These are phyloP conservation scores for Olyra latifolia DNA, from an alignment of 176 grass and related monocot species.

Conservation along the genomic window DNA sequence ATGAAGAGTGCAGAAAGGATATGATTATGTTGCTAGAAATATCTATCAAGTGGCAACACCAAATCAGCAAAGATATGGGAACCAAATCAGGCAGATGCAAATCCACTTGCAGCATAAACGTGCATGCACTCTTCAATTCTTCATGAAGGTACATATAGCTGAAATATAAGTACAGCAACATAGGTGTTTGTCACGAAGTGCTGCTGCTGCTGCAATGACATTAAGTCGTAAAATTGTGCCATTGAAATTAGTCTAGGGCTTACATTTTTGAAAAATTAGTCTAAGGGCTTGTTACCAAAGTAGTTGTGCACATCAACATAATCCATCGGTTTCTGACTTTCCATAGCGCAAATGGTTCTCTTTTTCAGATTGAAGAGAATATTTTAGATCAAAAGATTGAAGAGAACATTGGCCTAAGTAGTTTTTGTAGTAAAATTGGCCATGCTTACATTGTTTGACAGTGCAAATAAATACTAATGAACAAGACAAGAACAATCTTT, in stretches of 20 bases:
- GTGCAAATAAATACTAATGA: not conserved
- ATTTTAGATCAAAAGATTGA: not conserved
- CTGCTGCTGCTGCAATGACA: not conserved
- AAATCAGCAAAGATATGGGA: conserved; percentile 45
- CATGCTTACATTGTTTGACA: conserved; percentile 11
- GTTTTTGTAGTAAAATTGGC: conserved; percentile 3
- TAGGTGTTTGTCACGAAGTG: conserved; percentile 1
- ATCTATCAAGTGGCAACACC: conserved; percentile 21
- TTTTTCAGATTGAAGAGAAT: not conserved
- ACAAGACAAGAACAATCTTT: not conserved
- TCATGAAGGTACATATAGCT: conserved; percentile 25
- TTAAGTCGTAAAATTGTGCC: not conserved
- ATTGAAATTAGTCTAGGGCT: conserved; percentile 1
- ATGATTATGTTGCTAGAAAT: conserved; percentile 25
- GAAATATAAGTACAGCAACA: not conserved
- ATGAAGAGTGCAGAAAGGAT: not conserved
- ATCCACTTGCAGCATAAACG: conserved; percentile 37
- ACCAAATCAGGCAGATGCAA: conserved; percentile 46
- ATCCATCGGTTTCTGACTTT: not conserved
- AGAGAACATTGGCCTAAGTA: not conserved
- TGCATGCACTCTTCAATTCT: conserved; percentile 24
- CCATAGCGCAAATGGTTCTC: not conserved
- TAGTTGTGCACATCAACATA: not conserved
- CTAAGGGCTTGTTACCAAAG: no score
- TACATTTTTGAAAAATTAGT: no score